Base-by-base conservation (phyloP, 2,329 filamentous ascomycete species). In the Fusarium sp. region DNA sequence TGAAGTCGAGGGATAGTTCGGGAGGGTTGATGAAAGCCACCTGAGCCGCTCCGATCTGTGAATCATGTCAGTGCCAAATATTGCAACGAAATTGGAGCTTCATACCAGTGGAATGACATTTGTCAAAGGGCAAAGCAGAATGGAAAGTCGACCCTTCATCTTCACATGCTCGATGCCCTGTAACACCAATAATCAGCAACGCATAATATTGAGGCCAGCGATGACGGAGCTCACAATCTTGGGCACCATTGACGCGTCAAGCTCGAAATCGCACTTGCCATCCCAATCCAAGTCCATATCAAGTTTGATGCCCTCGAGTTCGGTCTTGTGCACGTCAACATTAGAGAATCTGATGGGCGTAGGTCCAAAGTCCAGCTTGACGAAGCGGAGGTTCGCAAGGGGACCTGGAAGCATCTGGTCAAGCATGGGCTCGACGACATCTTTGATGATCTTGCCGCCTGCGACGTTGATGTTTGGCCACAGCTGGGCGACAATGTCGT, bases 381-480 rank as follows among this genome's bases (percentile, higher is more conserved):
- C 65, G 47, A 77, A 77, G 45, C 45, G 67, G 14, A 77, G 61
- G 4, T 72, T 66, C 12, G 75, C 61, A 6, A 77, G 48, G 33
- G 75, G 75, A 18, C 72, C 75, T 11, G 75, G 75, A 9, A 77
- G 72, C 74, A 75, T 77, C 20, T 73, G 58, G 2, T 56, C 63
- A 0, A 77, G 71, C 65, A 77, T 77, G 7, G 75, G 75, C n/a
- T 77, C 75, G 26, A 77, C 75, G 0, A 65, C 36, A 22, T 77
- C 56, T 51, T 76, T 77, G 62, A 76, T 51, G 24, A 77, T 77
- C 39, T 64, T 64, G 54, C 70, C 66, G 35, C 74, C 75, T 11
- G 75, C 75, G 26, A 77, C 66, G n/a, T 72, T 77, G 68, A 77
- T 77, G 50, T 77, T 77, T 36, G 75, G 74, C 75, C 75, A 77